A percentile compares a stretch with the other conserved stretches of the same genome.
phyloP scores from a whole-genome alignment of 345 rosid species.

The Nasturtium officinale region DNA sequence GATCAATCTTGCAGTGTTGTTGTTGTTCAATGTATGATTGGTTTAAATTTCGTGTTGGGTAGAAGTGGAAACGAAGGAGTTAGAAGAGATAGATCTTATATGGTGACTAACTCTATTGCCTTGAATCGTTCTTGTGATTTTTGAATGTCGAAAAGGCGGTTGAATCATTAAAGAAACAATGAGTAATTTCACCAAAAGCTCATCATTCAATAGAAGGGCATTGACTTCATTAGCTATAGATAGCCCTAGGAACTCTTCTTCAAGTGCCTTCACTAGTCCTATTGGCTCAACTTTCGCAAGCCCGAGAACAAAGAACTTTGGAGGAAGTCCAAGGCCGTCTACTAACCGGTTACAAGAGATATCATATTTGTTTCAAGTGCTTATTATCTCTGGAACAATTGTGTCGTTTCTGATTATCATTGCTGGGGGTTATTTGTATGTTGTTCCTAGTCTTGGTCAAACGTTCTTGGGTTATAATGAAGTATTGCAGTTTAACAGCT shows the following conservation, averaged over 20 bases:
- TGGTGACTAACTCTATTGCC: not conserved
- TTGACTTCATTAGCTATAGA: constrained; percentile 43
- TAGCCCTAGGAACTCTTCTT: constrained; percentile 41
- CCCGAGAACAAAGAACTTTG: constrained; percentile 44
- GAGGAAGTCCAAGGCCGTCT: constrained; percentile 43
- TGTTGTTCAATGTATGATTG: constrained; percentile 26
- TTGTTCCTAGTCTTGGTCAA: constrained; percentile 66
- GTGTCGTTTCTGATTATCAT: constrained; percentile 57
- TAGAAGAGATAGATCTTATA: constrained; percentile 3
- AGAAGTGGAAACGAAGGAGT: constrained; percentile 14
- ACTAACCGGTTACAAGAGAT: constrained; percentile 44
- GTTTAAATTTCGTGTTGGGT: not conserved
- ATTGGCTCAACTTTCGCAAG: constrained; percentile 45
- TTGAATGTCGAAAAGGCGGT: constrained; percentile 32
- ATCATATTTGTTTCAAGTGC: constrained; percentile 52
- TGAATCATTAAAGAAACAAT: constrained; percentile 45
- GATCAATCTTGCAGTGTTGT: constrained; percentile 24
- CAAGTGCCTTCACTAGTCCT: constrained; percentile 49
- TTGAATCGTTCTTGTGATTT: not conserved
- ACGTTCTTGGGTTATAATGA: constrained; percentile 52
- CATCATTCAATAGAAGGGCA: constrained; percentile 54
- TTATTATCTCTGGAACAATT: constrained; percentile 55
- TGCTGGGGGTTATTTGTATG: constrained; percentile 60
- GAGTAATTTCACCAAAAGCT: constrained; percentile 53
- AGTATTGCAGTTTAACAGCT: constrained; percentile 41